Evolutionary conservation across 1,284 basidiomycete genomes (phyloP).

Genomic region (Hemileia vastatrix): DNA sequence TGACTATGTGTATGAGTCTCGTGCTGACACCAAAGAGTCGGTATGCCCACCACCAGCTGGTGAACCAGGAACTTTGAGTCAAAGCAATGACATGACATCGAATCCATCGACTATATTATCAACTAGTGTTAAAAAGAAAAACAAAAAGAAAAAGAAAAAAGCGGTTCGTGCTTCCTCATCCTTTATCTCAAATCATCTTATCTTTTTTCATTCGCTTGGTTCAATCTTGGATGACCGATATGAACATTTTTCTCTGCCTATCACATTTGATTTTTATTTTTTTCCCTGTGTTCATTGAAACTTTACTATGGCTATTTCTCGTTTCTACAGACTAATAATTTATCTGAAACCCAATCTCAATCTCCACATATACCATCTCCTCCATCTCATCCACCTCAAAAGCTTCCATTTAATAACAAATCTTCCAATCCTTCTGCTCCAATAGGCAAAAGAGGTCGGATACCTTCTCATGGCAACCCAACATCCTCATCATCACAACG

Average conservation of each 20-base stretch:
- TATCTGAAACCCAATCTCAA: not conserved
- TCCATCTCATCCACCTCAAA: conserved; percentile 7
- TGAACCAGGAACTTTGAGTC: too few relatives aligned
- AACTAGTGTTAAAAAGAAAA: conserved; percentile 18
- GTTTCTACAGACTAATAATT: too few relatives aligned
- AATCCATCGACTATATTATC: conserved; percentile 7
- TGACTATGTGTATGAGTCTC: too few relatives aligned
- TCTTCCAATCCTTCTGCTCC: not conserved
- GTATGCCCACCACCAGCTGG: too few relatives aligned
- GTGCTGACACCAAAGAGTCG: too few relatives aligned
- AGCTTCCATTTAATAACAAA: conserved; percentile 12
- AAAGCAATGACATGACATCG: not conserved
- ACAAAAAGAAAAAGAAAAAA: conserved; percentile 23
- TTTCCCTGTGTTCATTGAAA: too few relatives aligned
- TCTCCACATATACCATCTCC: not conserved
- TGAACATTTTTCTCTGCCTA: too few relatives aligned
- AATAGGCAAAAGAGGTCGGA: conserved; percentile 4
- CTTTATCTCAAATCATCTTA: not conserved
- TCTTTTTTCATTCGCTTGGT: not conserved
- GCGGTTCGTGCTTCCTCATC: conserved; percentile 11
- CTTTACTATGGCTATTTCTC: too few relatives aligned
- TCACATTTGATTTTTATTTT: too few relatives aligned
- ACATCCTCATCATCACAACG: conserved; percentile 6
- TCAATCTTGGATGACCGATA: too few relatives aligned
- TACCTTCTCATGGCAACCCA: not conserved